phyloP scores from a whole-genome alignment of 805 yeast species.

The Candida nitratophila region DNA sequence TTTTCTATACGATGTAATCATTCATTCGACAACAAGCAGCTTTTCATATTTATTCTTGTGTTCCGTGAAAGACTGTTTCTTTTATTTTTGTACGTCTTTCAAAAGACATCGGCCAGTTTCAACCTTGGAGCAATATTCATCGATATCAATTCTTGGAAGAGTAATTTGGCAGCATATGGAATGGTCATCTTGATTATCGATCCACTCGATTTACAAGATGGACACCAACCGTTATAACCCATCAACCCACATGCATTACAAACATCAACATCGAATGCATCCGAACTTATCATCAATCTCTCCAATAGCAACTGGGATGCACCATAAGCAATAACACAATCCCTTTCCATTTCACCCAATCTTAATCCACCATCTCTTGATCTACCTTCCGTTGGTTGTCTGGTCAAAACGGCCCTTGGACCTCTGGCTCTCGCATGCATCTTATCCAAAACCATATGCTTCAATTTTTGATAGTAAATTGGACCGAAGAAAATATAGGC shows the following conservation, averaged over 20 bases:
- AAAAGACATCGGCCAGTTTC: slow-evolving; percentile 81
- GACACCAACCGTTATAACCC: slow-evolving; percentile 98
- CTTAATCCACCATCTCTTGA: slow-evolving; percentile 98
- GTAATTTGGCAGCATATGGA: slow-evolving; percentile 96
- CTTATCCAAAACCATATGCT: slow-evolving; percentile 98
- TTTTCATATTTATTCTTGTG: no score
- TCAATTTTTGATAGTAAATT: slow-evolving; percentile 93
- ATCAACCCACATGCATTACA: slow-evolving; percentile 92
- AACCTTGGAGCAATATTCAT: slow-evolving; percentile 98
- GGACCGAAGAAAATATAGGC: slow-evolving; percentile 99
- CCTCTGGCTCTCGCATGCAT: slow-evolving; percentile 99
- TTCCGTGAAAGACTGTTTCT: no score
- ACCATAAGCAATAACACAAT: slow-evolving; percentile 98
- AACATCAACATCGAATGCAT: slow-evolving; percentile 95
- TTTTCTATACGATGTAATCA: no score
- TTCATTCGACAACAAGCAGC: no score
- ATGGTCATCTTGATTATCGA: slow-evolving; percentile 87
- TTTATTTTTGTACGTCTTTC: no score
- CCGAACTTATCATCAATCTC: slow-evolving; percentile 93
- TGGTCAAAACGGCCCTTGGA: slow-evolving; percentile 93
- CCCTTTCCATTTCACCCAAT: slow-evolving; percentile 99
- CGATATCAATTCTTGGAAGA: slow-evolving; percentile 95
- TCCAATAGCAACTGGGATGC: slow-evolving; percentile 92
- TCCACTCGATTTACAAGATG: slow-evolving; percentile 89
- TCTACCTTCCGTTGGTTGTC: slow-evolving; percentile 99